These are phyloP conservation scores for Plantago major DNA, from an alignment of 257 asterid genomes.

Conservation along the genomic window DNA sequence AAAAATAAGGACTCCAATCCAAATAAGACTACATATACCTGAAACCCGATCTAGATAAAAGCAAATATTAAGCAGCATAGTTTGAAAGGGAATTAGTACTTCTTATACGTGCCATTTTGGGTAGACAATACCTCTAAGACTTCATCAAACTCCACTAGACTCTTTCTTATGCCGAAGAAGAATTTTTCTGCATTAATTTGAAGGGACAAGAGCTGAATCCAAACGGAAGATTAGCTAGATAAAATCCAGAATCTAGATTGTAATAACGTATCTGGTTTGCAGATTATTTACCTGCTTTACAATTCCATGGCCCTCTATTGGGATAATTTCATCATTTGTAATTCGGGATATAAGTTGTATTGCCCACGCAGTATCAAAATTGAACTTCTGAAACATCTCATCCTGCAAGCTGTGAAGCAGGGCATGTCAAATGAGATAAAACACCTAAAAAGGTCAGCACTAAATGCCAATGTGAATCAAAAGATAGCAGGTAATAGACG, in stretches of 20 bases:
- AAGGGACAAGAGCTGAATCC: conserved; percentile 72
- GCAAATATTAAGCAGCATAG: neutral
- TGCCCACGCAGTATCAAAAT: conserved; percentile 98
- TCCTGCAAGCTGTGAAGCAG: conserved; percentile 78
- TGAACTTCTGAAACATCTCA: conserved; percentile 96
- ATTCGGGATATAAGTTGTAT: conserved; percentile 84
- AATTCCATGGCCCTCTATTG: conserved; percentile 82
- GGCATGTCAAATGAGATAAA: conserved; percentile 14
- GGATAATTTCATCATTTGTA: conserved; percentile 81
- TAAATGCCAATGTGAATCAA: neutral
- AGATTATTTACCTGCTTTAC: conserved; percentile 68
- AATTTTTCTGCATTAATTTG: conserved; percentile 93
- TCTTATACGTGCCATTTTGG: conserved; percentile 10
- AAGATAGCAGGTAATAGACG: neutral
- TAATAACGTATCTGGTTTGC: conserved; percentile 16
- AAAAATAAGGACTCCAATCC: conserved; percentile 22
- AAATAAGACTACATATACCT: conserved; percentile 1
- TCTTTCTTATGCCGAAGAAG: conserved; percentile 87
- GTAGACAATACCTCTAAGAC: conserved; percentile 77
- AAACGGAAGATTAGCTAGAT: conserved; percentile 20
- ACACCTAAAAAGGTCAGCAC: neutral
- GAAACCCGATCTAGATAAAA: neutral
- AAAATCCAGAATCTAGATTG: conserved; percentile 4
- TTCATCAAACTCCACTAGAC: conserved; percentile 97
- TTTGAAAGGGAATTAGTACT: conserved; percentile 6